Evolutionary conservation across 2,329 filamentous ascomycete species (phyloP), one percentile per base, ranked within the genome.

Genomic region (Arthrinium phaeospermum): DNA sequence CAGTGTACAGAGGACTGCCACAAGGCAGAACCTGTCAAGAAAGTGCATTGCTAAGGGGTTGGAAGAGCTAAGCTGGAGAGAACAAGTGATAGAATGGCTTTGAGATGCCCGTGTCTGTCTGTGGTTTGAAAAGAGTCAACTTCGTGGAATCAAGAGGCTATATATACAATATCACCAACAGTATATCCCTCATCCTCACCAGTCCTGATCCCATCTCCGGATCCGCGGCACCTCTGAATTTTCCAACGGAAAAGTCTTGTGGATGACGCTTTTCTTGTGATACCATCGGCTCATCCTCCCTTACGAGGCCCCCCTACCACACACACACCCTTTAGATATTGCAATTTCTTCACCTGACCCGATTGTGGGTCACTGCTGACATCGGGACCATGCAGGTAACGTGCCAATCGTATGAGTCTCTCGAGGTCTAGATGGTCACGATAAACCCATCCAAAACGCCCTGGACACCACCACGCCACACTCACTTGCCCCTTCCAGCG

Each of bases 311-410:
- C 12, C 30, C 53, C 22, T 51, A 24, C 47, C 47, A 24, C 47
- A 51, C 47, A 24, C 49, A 41, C 46, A 12, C 46, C 22, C 46
- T n/a, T 4, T 37, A 3, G 22, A 19, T 16, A 37, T 37, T 5
- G 30, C 22, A 19, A 19, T 22, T 37, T 61, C 30, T 34, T 30
- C 53, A 61, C 34, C 53, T 61, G 30, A 37, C 53, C 53, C 53
- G 34, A 64, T 13, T 24, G 57, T 61, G 57, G 57, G n/a, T 37
- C 57, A 41, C 34, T 5, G 57, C 57, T 64, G 57, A 64, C 57
- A n/a, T 64, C 57, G 57, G 34, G 57, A 64, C 12, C 57, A 41
- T 64, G 57, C 57, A 41, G 57, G 34, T 64, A 64, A 24, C 57
- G 57, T 64, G 57, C 57, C 57, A 41, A 41, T 64, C 34, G 57